Percentiles rank a stretch among this genome's conserved stretches.
Evolutionary conservation across 345 rosid species (phyloP).

Genomic region (Gynandropsis gynandra): DNA sequence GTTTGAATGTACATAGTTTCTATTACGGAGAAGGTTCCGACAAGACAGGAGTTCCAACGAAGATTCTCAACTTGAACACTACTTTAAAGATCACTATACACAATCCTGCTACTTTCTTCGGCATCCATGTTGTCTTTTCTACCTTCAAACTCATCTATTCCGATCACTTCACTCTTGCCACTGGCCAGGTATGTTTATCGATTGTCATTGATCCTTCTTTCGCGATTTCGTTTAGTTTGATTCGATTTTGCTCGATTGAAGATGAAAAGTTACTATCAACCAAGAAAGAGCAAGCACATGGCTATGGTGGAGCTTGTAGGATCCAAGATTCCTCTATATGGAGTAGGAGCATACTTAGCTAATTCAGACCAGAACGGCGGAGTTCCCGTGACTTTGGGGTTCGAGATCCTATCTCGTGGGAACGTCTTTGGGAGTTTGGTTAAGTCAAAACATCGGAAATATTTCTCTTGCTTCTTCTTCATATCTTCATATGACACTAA

Average conservation of each 20-base stretch:
- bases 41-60: slow-evolving; percentile 68
- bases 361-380: slow-evolving; percentile 31
- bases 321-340: slow-evolving; percentile 59
- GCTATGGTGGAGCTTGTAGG: slow-evolving; percentile 43
- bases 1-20: slow-evolving; percentile 49
- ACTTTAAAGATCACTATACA: slow-evolving; percentile 50
- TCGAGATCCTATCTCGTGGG: slow-evolving; percentile 55
- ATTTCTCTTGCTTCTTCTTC: slow-evolving; percentile 45
- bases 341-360: slow-evolving; percentile 57
- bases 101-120: slow-evolving; percentile 75
- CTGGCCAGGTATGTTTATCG: slow-evolving; percentile 48
- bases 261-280: slow-evolving; percentile 71
- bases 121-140: slow-evolving; percentile 65
- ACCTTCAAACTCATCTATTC: slow-evolving; percentile 58
- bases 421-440: slow-evolving; percentile 77
- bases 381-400: slow-evolving; percentile 51
- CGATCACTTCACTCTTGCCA: slow-evolving; percentile 45
- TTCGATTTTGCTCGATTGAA: slow-evolving; percentile 4
- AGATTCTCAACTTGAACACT: slow-evolving; percentile 58
- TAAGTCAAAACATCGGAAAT: slow-evolving; percentile 46
- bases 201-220: not conserved
- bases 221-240: not conserved
- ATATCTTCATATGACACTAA: slow-evolving; percentile 42
- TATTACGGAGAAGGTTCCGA: slow-evolving; percentile 75
- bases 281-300: slow-evolving; percentile 56